phyloP scores from a whole-genome alignment of 345 rosid genomes.

The Anacardium occidentale region DNA sequence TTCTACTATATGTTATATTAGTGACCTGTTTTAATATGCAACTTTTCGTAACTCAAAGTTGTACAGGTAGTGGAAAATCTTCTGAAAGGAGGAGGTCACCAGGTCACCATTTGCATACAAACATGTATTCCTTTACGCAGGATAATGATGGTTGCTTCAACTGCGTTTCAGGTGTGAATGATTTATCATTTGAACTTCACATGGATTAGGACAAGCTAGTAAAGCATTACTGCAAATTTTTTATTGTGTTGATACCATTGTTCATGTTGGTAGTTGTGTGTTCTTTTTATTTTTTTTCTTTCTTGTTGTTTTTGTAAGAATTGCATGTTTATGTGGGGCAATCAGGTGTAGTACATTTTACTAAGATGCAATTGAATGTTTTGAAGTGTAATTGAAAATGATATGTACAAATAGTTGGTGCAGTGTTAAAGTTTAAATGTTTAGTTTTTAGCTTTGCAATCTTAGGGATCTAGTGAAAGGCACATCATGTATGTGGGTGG shows the following conservation, averaged over 20 bases:
- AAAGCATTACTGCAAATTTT: not conserved
- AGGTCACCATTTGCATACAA: slow-evolving; percentile 41
- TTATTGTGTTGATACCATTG: not conserved
- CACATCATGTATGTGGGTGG: not conserved
- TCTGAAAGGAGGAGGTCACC: slow-evolving; percentile 48
- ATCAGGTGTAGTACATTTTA: not conserved
- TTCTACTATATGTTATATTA: slow-evolving; percentile 13
- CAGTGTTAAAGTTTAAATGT: not conserved
- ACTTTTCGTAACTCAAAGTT: slow-evolving; percentile 25
- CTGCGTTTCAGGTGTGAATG: slow-evolving; percentile 49
- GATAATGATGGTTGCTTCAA: slow-evolving; percentile 54
- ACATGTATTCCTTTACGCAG: slow-evolving; percentile 49
- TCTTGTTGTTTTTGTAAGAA: not conserved
- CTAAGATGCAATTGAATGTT: not conserved
- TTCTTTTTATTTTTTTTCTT: not conserved
- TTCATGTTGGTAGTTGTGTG: not conserved
- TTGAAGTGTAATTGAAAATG: not conserved
- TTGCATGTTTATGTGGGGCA: no score
- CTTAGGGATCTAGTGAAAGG: not conserved
- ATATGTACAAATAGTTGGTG: not conserved
- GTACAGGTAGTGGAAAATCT: slow-evolving; percentile 43
- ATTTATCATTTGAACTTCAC: slow-evolving; percentile 9
- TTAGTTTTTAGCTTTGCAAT: slow-evolving; percentile 4
- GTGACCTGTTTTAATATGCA: slow-evolving; percentile 1
- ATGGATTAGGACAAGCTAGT: slow-evolving; percentile 4